phyloP scores from a whole-genome alignment of 1,139 yeast species.

The Yamadazyma siamensis region DNA sequence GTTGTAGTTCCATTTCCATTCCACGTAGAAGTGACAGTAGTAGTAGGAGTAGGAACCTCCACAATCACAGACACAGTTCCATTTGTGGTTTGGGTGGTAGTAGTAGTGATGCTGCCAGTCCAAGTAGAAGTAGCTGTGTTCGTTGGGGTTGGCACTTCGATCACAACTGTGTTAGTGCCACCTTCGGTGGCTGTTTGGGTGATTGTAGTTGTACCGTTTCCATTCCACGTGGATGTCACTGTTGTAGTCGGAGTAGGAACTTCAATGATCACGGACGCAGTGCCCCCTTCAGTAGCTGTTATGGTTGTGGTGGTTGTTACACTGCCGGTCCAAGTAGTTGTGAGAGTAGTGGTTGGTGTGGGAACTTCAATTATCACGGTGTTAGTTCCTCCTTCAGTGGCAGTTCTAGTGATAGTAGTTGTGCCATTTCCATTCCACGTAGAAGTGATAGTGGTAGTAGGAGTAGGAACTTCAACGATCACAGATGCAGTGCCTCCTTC shows the following conservation, averaged over 20 bases:
- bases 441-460: background rate
- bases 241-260: conserved; percentile 14
- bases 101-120: conserved; percentile 2
- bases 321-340: background rate
- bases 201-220: conserved; percentile 6
- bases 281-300: conserved; percentile 5
- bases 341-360: background rate
- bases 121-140: conserved; percentile 4
- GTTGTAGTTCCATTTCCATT: no score
- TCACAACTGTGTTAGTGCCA: conserved; percentile 10
- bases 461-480: background rate
- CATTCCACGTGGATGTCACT: conserved; percentile 8
- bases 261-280: conserved; percentile 17
- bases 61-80: conserved; percentile 3
- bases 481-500: background rate
- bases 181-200: conserved; percentile 8
- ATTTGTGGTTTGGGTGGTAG: conserved; percentile 1
- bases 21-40: no score
- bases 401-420: background rate
- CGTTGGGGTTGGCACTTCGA: conserved; percentile 14
- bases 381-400: background rate
- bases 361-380: background rate
- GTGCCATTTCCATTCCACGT: background rate
- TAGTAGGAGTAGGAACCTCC: no score
- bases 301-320: background rate